Evolutionary conservation across 495 filamentous ascomycete species (phyloP), one percentile per base, ranked within the genome.

Genomic region (Geopyxis carbonaria): DNA sequence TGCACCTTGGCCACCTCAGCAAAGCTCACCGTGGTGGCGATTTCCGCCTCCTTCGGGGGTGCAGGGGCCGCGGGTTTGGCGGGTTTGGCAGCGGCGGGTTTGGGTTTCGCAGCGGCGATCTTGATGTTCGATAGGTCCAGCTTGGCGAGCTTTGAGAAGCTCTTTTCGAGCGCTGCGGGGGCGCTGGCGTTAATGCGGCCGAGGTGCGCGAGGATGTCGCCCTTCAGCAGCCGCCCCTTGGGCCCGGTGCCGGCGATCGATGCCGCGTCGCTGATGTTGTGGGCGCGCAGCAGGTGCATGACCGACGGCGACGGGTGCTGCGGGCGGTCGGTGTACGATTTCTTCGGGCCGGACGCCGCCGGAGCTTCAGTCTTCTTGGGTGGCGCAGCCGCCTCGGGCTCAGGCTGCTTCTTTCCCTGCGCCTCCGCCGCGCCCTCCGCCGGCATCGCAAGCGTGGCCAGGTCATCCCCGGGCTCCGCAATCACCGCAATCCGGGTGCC

Each of bases 81-180:
- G 34, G 56, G 47, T 10, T 61, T 51, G n/a, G 61, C 55, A 13
- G 64, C 57, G 25, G 57, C 53, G 31, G 61, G 59, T 28, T 50
- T 46, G 34, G 65, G 64, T 57, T 64, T 64, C n/a, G 60, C 52
- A 3, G 64, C 59, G 16, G 76, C 74, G 42, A 84, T 64, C 67
- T 93, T 91, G 64, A 94, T 84, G 61, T 94, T 92, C 62, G 79
- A 89, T 39, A 95, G 70, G 58, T 95, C 91, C 19, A 97, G 69
- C 57, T 92, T 82, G 27, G 64, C 60, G 22, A 85, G 73, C 56
- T 89, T 78, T 31, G 66, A 60, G 49, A 94, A 73, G 7, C 72
- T 71, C 19, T 65, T 60, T 29, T 75, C 75, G 44, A 80, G 70
- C 28, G 74, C 64, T n/a, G 69, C 62, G 5, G 84, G 75, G 50